A percentile compares a stretch with the other conserved stretches of the same genome.
phyloP scores from a whole-genome alignment of 2,329 filamentous ascomycete species.

The Juglanconis juglandina region DNA sequence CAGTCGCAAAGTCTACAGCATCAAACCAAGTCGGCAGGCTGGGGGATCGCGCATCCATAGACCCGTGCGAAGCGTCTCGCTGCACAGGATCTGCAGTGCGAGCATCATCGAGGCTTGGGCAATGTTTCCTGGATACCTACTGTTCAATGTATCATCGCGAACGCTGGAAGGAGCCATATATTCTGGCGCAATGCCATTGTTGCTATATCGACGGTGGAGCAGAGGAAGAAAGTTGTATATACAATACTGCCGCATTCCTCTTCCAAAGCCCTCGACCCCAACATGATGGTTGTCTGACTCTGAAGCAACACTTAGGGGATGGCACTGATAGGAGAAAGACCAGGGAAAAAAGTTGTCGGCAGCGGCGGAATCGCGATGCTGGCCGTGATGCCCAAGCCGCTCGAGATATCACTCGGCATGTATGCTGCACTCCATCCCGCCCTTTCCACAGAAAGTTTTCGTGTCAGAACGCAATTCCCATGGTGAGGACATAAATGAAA shows the following conservation, averaged over 20 bases:
- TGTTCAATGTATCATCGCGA: no score
- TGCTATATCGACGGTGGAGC: no score
- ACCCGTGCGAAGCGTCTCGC: conserved; percentile 24
- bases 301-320: conserved; percentile 3
- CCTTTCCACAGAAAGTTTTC: background rate
- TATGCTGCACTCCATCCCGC: background rate
- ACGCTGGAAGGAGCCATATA: no score
- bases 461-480: background rate
- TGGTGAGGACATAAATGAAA: no score
- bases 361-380: background rate
- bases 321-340: background rate
- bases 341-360: background rate
- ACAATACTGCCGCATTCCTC: no score
- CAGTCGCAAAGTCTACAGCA: conserved; percentile 21
- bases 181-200: no score
- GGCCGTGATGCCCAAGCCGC: conserved; percentile 11
- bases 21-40: conserved; percentile 23
- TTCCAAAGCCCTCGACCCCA: no score
- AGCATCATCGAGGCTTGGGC: no score
- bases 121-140: no score
- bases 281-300: no score
- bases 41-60: conserved; percentile 25
- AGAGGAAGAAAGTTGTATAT: no score
- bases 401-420: conserved; percentile 12
- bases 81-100: conserved; percentile 9